Conservation (phyloP, 2,329 filamentous ascomycete genomes). For the Xylaria multiplex region DNA sequence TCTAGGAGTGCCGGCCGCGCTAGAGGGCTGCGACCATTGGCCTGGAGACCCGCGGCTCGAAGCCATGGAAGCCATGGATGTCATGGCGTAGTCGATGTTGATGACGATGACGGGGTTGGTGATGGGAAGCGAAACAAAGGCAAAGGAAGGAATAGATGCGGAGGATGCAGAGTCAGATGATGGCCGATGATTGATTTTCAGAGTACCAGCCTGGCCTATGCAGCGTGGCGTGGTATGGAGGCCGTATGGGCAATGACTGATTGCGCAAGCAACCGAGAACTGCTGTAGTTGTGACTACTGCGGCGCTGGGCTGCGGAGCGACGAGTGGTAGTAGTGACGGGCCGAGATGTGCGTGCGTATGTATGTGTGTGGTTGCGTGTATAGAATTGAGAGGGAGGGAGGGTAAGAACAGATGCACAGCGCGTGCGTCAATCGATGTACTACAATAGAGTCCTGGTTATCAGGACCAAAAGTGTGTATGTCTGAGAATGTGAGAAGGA, state of each 20-base stretch:
- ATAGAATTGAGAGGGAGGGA: not conserved
- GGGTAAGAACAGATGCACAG: not conserved
- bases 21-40: conserved; percentile 45
- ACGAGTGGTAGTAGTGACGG: not conserved
- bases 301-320: not conserved
- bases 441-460: not conserved
- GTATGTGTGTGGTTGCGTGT: not conserved
- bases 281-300: not conserved
- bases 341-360: too few species aligned
- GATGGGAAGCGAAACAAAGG: conserved; percentile 3
- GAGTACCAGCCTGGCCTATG: not conserved
- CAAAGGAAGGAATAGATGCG: conserved; percentile 3
- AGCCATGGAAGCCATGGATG: conserved; percentile 44
- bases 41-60: conserved; percentile 45
- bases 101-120: conserved; percentile 7
- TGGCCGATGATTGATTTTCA: conserved; percentile 6
- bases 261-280: not conserved
- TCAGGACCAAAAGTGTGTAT: not conserved
- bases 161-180: not conserved
- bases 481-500: not conserved
- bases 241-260: not conserved
- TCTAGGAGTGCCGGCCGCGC: conserved; percentile 36
- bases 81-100: conserved; percentile 16
- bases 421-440: conserved; percentile 11
- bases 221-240: conserved; percentile 11